phyloP scores from a whole-genome alignment of 129 eudicot species.

The Chrysanthemum lavandulifolium region DNA sequence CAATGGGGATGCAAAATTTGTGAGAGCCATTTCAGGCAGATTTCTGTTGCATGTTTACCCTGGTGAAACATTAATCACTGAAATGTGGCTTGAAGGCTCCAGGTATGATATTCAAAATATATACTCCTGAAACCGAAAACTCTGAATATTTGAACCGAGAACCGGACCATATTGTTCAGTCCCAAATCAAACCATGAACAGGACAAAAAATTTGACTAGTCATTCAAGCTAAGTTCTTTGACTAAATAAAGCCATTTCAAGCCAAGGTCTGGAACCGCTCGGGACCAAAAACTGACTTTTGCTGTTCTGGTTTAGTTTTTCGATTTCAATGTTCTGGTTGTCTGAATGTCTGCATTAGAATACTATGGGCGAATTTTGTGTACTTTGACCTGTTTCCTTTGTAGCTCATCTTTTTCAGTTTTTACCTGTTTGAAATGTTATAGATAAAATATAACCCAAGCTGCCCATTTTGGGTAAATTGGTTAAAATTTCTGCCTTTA shows the following conservation, averaged over 20 bases:
- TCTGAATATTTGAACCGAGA: no score
- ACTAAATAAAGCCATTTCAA: no score
- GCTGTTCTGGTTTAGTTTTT: no score
- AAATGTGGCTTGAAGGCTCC: conserved; percentile 88
- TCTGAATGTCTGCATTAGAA: not conserved
- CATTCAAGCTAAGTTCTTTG: no score
- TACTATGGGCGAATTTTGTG: not conserved
- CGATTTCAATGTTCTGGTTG: not conserved
- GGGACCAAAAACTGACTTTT: no score
- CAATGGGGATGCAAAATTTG: conserved; percentile 67
- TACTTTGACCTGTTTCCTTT: not conserved
- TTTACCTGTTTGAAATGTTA: not conserved
- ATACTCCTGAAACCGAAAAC: not conserved
- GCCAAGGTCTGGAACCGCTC: no score
- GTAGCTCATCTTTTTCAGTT: not conserved
- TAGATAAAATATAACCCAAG: not conserved
- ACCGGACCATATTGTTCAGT: no score
- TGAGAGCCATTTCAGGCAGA: conserved; percentile 72
- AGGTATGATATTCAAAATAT: conserved; percentile 41
- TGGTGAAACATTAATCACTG: conserved; percentile 79
- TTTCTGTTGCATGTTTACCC: conserved; percentile 87
- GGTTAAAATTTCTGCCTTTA: not conserved
- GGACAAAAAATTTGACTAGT: no score
- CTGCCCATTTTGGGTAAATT: not conserved
- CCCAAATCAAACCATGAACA: no score